phyloP scores from a whole-genome alignment of 2,329 filamentous ascomycete species.

The Curvularia sp. region DNA sequence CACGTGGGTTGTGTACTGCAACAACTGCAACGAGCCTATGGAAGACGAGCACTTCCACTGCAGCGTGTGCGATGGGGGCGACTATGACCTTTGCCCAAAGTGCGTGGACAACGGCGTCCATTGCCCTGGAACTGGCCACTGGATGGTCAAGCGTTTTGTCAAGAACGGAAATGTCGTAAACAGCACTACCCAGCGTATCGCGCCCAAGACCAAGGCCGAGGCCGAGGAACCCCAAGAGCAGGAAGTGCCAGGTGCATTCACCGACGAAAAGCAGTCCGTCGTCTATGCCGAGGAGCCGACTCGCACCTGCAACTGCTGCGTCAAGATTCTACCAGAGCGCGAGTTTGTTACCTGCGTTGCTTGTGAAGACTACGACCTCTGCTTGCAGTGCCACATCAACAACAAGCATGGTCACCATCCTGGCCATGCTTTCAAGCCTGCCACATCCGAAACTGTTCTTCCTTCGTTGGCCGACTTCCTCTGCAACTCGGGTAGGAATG shows the following conservation, averaged over 20 bases:
- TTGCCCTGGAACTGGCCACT: conserved; percentile 82
- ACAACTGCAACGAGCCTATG: conserved; percentile 81
- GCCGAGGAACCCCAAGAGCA: conserved; percentile 46
- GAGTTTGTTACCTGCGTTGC: conserved; percentile 84
- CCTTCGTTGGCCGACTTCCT: conserved; percentile 69
- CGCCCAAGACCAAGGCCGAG: conserved; percentile 65
- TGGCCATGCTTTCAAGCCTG: conserved; percentile 78
- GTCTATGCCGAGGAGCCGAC: conserved; percentile 52
- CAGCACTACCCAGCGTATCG: conserved; percentile 83
- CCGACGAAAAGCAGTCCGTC: conserved; percentile 54
- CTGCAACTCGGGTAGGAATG: conserved; percentile 79
- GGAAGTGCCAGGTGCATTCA: conserved; percentile 55
- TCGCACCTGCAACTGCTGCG: conserved; percentile 77
- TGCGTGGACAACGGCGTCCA: conserved; percentile 79
- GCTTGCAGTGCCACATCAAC: conserved; percentile 77
- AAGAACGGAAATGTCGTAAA: conserved; percentile 78
- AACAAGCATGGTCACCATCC: conserved; percentile 91
- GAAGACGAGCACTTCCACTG: conserved; percentile 91
- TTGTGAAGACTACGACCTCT: conserved; percentile 93
- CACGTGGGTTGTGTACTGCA: conserved; percentile 88
- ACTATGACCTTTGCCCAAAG: conserved; percentile 87
- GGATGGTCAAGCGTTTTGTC: conserved; percentile 91
- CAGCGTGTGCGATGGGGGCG: conserved; percentile 87
- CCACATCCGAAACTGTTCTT: conserved; percentile 64
- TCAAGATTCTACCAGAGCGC: conserved; percentile 73